These are phyloP conservation scores for Mycosphaerella arachidis DNA, from an alignment of 2,329 filamentous ascomycete species.

Conservation along the genomic window DNA sequence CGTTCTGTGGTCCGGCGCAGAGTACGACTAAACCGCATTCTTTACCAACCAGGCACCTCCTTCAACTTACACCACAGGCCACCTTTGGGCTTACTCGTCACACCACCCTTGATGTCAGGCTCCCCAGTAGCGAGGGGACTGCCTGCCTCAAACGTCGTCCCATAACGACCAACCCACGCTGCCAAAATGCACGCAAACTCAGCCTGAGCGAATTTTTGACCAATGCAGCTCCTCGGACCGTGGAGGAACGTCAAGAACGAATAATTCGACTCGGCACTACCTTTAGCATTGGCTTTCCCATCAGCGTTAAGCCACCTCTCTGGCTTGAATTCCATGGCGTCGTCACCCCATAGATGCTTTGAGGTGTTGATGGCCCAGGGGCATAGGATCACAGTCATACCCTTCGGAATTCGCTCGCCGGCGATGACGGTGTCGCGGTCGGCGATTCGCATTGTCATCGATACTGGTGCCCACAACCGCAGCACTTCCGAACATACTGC, in stretches of 20 bases:
- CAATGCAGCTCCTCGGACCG: slow-evolving; percentile 32
- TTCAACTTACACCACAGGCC: slow-evolving; percentile 67
- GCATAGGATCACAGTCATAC: slow-evolving; percentile 63
- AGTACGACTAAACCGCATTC: not conserved
- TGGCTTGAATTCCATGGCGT: slow-evolving; percentile 71
- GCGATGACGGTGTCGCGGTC: slow-evolving; percentile 61
- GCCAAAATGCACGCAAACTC: slow-evolving; percentile 75
- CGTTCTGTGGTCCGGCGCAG: not conserved
- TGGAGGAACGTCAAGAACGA: slow-evolving; percentile 43
- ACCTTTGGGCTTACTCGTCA: slow-evolving; percentile 68
- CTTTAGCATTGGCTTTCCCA: slow-evolving; percentile 55
- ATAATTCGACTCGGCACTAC: slow-evolving; percentile 58
- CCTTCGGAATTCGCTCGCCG: slow-evolving; percentile 63
- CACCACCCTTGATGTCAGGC: slow-evolving; percentile 61
- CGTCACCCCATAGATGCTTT: slow-evolving; percentile 66
- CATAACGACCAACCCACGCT: slow-evolving; percentile 69
- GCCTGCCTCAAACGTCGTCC: slow-evolving; percentile 60
- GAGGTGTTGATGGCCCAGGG: slow-evolving; percentile 67
- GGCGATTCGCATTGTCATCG: slow-evolving; percentile 64
- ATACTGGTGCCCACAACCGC: slow-evolving; percentile 67
- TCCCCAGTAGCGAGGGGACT: slow-evolving; percentile 42
- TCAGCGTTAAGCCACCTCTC: slow-evolving; percentile 65
- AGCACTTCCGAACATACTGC: slow-evolving; percentile 75
- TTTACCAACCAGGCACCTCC: slow-evolving; percentile 62
- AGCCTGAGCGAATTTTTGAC: slow-evolving; percentile 26